phyloP scores from a whole-genome alignment of 768 basidiomycete species.

The Suillus weaverae region DNA sequence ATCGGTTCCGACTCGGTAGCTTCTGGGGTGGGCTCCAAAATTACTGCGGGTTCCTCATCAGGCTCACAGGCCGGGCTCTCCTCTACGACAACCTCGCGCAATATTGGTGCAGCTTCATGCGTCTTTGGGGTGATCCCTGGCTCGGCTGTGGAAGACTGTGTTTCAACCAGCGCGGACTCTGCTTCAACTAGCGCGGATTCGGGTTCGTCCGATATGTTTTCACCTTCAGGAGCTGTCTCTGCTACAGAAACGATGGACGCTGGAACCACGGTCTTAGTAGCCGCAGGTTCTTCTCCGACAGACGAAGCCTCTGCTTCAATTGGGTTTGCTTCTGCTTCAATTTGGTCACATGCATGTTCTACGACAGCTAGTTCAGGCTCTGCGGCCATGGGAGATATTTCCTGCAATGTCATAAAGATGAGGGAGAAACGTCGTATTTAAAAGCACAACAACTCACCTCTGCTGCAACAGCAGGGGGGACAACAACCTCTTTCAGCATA shows the following conservation, averaged over 20 bases:
- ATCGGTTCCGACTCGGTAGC: background rate
- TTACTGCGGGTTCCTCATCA: background rate
- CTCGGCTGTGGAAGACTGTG: background rate
- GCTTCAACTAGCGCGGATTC: background rate
- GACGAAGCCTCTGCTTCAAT: constrained; percentile 1
- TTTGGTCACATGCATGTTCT: constrained; percentile 3
- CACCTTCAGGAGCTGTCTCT: background rate
- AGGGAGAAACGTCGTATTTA: background rate
- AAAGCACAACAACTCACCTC: background rate
- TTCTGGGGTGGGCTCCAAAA: background rate
- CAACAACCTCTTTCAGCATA: background rate
- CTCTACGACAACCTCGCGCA: background rate
- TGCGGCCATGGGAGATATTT: background rate
- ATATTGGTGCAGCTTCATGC: background rate
- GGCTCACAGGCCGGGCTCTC: background rate
- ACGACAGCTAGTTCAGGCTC: background rate
- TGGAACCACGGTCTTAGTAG: background rate
- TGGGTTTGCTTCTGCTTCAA: background rate
- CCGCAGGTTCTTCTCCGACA: background rate
- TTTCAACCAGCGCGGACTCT: background rate
- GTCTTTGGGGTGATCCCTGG: background rate
- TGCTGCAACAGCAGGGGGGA: background rate
- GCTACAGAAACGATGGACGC: background rate
- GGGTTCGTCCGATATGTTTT: background rate
- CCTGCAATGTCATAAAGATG: background rate